These are phyloP conservation scores for Fusarium guadeloupense DNA, from an alignment of 2,329 filamentous ascomycete species.

Conservation along the genomic window DNA sequence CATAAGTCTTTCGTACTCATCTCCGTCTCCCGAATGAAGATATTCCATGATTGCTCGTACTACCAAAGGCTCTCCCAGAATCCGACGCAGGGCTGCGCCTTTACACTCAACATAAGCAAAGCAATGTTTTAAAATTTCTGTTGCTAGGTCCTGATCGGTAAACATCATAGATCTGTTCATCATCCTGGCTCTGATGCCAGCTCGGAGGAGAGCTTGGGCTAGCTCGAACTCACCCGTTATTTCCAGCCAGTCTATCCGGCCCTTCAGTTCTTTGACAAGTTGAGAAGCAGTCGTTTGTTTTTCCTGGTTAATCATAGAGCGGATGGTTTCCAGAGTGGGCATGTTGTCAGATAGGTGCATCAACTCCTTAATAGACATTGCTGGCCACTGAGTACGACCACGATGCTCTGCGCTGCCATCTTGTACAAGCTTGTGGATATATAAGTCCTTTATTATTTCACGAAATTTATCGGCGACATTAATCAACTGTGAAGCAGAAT, in stretches of 20 bases:
- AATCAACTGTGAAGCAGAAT: no score
- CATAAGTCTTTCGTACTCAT: not conserved
- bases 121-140: not conserved
- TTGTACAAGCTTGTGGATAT: not conserved
- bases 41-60: not conserved
- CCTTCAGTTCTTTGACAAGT: not conserved
- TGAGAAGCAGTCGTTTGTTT: not conserved
- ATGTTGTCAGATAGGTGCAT: not conserved
- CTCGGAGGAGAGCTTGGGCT: not conserved
- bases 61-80: not conserved
- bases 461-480: not conserved
- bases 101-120: not conserved
- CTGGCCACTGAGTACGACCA: not conserved
- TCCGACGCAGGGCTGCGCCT: not conserved
- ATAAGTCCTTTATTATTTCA: not conserved
- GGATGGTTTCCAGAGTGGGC: not conserved
- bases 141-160: not conserved
- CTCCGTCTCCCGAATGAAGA: not conserved
- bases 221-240: not conserved
- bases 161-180: not conserved
- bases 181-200: not conserved
- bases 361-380: not conserved
- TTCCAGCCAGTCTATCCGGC: not conserved
- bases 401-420: not conserved
- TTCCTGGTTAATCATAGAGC: not conserved